phyloP scores from a whole-genome alignment of 208 protist genomes.

The Acanthamoeba castellanii region DNA sequence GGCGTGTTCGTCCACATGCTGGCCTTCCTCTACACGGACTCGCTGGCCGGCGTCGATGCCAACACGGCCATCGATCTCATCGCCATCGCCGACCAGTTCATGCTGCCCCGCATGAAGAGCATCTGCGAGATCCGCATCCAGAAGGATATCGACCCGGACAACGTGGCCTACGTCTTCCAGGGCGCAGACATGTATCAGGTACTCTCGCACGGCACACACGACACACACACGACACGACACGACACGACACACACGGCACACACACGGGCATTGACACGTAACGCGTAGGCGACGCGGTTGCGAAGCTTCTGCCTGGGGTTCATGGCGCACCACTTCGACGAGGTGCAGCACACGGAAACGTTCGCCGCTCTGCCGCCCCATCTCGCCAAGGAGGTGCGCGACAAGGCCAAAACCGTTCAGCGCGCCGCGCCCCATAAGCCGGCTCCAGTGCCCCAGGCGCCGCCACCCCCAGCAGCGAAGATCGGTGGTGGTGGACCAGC shows the following conservation, averaged over 20 bases:
- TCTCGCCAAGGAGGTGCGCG: neutral
- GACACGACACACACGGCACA: no score
- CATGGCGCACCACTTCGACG: neutral
- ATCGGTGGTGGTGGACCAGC: no score
- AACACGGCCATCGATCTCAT: slow-evolving; percentile 29
- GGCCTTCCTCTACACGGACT: slow-evolving; percentile 24
- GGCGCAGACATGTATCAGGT: slow-evolving; percentile 6
- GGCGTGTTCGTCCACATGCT: neutral
- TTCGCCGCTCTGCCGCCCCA: neutral
- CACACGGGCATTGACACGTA: no score
- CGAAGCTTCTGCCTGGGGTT: neutral
- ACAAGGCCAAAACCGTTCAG: neutral
- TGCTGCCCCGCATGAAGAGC: slow-evolving; percentile 31
- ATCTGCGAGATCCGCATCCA: slow-evolving; percentile 14
- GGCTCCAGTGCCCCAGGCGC: no score
- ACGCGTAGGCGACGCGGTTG: neutral
- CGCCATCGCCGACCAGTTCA: slow-evolving; percentile 8
- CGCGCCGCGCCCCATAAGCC: no score
- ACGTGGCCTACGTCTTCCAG: slow-evolving; percentile 19
- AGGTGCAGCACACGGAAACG: neutral
- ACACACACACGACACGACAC: no score
- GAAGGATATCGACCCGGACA: neutral
- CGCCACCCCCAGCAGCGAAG: no score
- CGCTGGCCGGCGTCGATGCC: neutral
- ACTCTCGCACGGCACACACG: no score